phyloP scores from a whole-genome alignment of 768 basidiomycete genomes.

The Jaapia argillacea region DNA sequence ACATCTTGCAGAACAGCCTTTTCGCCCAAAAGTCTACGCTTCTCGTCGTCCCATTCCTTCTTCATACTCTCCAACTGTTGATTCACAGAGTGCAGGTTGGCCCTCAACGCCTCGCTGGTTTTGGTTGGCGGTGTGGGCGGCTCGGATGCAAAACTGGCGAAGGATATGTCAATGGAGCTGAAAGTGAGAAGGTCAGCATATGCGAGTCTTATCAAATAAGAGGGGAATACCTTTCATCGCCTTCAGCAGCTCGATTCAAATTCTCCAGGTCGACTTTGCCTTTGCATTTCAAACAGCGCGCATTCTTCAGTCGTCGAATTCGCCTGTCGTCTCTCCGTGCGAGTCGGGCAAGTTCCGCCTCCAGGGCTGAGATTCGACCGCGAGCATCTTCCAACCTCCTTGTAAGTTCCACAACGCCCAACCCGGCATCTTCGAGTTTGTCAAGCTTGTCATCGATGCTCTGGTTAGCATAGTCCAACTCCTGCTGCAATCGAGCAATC shows the following conservation, averaged over 20 bases:
- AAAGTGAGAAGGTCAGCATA: neutral
- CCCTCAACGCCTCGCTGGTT: constrained; percentile 53
- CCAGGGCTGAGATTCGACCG: constrained; percentile 39
- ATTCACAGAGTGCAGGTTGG: constrained; percentile 53
- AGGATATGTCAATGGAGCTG: constrained; percentile 47
- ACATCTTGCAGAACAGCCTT: constrained; percentile 66
- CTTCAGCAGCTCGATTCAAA: constrained; percentile 27
- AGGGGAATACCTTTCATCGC: constrained; percentile 49
- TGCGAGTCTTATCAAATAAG: neutral
- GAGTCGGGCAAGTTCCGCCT: constrained; percentile 61
- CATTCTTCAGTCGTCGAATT: constrained; percentile 44
- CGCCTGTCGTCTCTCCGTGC: constrained; percentile 64
- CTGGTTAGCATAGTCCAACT: constrained; percentile 73
- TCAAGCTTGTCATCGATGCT: constrained; percentile 86
- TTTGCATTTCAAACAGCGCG: constrained; percentile 61
- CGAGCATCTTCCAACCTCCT: constrained; percentile 67
- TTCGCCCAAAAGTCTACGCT: constrained; percentile 51
- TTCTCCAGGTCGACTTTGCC: constrained; percentile 46
- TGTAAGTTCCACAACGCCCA: constrained; percentile 63
- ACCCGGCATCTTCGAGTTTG: constrained; percentile 71
- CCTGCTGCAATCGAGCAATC: constrained; percentile 61
- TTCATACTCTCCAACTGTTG: constrained; percentile 53
- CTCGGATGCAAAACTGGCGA: constrained; percentile 36
- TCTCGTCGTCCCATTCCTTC: constrained; percentile 63
- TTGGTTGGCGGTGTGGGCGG: constrained; percentile 62